Evolutionary conservation across 1,284 basidiomycete species (phyloP).

Genomic region (Apiotrichum veenhuisii): DNA sequence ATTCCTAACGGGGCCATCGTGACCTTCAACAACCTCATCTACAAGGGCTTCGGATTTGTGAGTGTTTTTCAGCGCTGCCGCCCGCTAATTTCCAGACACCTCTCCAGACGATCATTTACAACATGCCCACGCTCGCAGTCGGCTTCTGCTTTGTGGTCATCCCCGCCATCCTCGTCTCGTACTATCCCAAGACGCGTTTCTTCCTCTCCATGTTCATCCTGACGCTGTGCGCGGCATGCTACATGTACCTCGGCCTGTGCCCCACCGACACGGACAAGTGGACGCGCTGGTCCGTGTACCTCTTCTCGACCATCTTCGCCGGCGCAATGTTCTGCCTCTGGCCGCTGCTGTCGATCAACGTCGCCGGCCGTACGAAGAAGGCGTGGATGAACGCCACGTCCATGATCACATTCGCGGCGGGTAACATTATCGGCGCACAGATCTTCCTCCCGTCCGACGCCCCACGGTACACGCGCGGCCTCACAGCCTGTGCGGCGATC

Average conservation of each 20-base stretch:
- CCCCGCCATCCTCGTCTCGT: conserved; percentile 10
- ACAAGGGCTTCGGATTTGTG: too few species aligned
- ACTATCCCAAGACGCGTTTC: conserved; percentile 18
- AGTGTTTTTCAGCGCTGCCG: neutral
- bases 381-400: conserved; percentile 18
- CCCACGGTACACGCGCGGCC: conserved; percentile 22
- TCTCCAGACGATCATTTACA: conserved; percentile 20
- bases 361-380: conserved; percentile 37
- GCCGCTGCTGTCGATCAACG: conserved; percentile 33
- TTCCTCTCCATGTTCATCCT: conserved; percentile 22
- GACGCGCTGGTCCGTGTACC: conserved; percentile 26
- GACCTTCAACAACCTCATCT: conserved; percentile 24
- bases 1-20: conserved; percentile 29
- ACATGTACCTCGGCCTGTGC: conserved; percentile 26
- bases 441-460: conserved; percentile 30
- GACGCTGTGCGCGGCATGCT: conserved; percentile 18
- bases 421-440: conserved; percentile 30
- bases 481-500: conserved; percentile 24
- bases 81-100: too few species aligned
- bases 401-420: conserved; percentile 30
- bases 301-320: conserved; percentile 20
- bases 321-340: conserved; percentile 30
- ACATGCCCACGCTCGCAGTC: conserved; percentile 13
- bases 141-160: conserved; percentile 14
- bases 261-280: conserved; percentile 16